Percentiles rank a stretch among this genome's conserved stretches.
phyloP scores from a whole-genome alignment of 2,329 filamentous ascomycete genomes.

The Fusarium torreyae region DNA sequence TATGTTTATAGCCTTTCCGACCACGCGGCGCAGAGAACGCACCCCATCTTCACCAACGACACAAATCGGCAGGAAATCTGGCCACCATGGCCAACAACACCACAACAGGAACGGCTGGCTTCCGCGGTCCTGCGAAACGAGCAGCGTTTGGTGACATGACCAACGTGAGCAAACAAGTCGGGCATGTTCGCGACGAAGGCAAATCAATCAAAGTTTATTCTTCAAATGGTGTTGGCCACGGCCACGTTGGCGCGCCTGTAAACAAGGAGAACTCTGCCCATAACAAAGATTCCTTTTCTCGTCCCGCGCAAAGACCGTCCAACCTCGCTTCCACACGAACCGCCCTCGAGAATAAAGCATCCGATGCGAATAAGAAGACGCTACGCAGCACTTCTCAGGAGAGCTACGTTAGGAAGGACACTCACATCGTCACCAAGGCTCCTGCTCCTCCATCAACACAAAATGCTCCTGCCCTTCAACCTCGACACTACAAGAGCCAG shows the following conservation, averaged over 20 bases:
- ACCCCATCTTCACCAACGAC: constrained; percentile 77
- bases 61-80: constrained; percentile 82
- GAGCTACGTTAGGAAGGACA: constrained; percentile 43
- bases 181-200: constrained; percentile 51
- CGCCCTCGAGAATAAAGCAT: constrained; percentile 44
- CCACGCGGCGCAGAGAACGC: constrained; percentile 66
- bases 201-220: constrained; percentile 56
- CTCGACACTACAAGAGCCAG: constrained; percentile 69
- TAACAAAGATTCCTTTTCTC: constrained; percentile 56
- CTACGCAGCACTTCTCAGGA: constrained; percentile 35
- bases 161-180: constrained; percentile 69
- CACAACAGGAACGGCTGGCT: constrained; percentile 47
- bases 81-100: constrained; percentile 50
- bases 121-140: constrained; percentile 74
- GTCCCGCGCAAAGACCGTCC: constrained; percentile 55
- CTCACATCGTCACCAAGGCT: constrained; percentile 35
- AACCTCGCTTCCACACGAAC: constrained; percentile 45
- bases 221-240: constrained; percentile 47
- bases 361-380: constrained; percentile 48
- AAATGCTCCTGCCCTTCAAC: constrained; percentile 52
- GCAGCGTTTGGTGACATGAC: constrained; percentile 87
- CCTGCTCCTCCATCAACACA: constrained; percentile 32
- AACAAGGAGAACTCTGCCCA: constrained; percentile 63
- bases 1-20: constrained; percentile 56
- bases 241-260: constrained; percentile 45